Evolutionary conservation across 1,284 basidiomycete genomes (phyloP).

Genomic region (Porogramme epimiltina): DNA sequence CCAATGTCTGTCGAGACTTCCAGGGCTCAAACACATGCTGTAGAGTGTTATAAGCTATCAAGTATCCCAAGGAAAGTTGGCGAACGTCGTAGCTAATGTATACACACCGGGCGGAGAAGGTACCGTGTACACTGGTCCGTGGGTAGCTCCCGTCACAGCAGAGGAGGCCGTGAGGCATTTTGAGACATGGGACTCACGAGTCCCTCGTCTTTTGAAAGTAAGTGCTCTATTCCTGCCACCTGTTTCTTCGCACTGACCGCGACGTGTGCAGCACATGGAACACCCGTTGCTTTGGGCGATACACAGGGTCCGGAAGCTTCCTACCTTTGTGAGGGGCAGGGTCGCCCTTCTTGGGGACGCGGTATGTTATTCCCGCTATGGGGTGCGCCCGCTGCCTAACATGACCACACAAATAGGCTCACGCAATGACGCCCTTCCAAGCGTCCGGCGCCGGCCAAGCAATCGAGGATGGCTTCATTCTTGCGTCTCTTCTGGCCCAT

Average conservation of each 20-base stretch:
- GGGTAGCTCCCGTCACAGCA: conserved; percentile 20
- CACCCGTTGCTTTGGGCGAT: conserved; percentile 26
- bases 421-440: conserved; percentile 35
- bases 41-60: conserved; percentile 8
- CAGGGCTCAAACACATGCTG: not conserved
- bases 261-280: not conserved
- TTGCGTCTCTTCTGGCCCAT: conserved; percentile 9
- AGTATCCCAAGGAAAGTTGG: conserved; percentile 3
- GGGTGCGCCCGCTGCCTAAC: not conserved
- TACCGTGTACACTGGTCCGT: conserved; percentile 23
- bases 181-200: conserved; percentile 28
- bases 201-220: conserved; percentile 21
- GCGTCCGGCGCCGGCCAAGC: conserved; percentile 42
- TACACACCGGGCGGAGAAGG: conserved; percentile 21
- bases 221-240: not conserved
- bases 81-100: conserved; percentile 28
- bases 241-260: too few species aligned
- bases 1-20: not conserved
- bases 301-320: conserved; percentile 23
- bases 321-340: conserved; percentile 23
- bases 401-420: conserved; percentile 5
- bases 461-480: conserved; percentile 30
- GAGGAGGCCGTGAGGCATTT: conserved; percentile 22
- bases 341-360: conserved; percentile 34
- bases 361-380: conserved; percentile 15